phyloP scores from a whole-genome alignment of 768 basidiomycete species.

The Lactifluus subvellereus region DNA sequence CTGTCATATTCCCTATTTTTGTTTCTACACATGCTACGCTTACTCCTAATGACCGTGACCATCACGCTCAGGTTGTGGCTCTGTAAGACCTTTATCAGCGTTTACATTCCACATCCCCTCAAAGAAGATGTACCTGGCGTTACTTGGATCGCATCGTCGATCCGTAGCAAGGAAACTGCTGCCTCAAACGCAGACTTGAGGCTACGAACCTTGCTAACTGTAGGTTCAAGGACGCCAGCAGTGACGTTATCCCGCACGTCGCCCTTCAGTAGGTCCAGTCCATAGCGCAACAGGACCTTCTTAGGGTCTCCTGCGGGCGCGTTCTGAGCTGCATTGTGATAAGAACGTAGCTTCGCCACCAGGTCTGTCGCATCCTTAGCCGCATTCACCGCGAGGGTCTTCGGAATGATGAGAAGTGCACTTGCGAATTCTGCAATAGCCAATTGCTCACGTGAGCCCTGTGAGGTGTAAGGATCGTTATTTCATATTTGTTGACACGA shows the following conservation, averaged over 20 bases:
- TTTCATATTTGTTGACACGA: neutral
- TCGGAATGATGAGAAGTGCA: conserved; percentile 90
- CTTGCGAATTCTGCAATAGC: conserved; percentile 98
- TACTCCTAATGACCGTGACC: conserved; percentile 59
- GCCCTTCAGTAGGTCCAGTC: conserved; percentile 90
- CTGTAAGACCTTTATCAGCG: conserved; percentile 34
- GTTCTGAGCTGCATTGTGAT: conserved; percentile 95
- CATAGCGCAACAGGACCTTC: conserved; percentile 85
- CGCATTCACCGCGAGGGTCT: conserved; percentile 94
- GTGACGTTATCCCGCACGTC: conserved; percentile 92
- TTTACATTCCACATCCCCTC: neutral
- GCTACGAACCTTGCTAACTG: conserved; percentile 94
- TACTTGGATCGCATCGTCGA: conserved; percentile 94
- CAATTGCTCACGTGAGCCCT: conserved; percentile 98
- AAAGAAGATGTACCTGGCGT: conserved; percentile 52
- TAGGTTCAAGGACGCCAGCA: conserved; percentile 93
- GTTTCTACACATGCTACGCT: neutral
- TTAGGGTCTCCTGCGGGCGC: conserved; percentile 88
- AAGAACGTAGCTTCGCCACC: conserved; percentile 92
- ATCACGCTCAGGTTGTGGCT: conserved; percentile 66
- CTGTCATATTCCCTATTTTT: too few relatives aligned
- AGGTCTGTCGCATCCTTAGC: conserved; percentile 98
- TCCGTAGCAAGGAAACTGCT: conserved; percentile 87
- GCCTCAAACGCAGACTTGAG: conserved; percentile 97
- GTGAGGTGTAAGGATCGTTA: conserved; percentile 9